Conservation (phyloP, 2,329 filamentous ascomycete species). For the Calonectria hawksworthii region DNA sequence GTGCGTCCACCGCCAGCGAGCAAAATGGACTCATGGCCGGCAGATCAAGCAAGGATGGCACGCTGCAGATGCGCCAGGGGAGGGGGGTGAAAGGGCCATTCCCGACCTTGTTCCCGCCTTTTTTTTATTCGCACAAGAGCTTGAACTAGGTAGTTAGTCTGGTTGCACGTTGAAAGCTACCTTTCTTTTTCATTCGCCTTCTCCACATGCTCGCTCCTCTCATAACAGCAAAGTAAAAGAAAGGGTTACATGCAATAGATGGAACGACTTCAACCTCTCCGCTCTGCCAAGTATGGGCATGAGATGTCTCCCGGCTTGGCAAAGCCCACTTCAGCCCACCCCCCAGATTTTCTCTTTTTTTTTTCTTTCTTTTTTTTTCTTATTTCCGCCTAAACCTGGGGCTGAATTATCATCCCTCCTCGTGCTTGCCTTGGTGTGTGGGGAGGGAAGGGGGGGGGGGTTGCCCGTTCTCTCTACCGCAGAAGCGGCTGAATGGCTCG, state of each 20-base stretch:
- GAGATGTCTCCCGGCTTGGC: conserved; percentile 2
- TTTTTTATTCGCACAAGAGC: neutral
- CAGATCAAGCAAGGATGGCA: neutral
- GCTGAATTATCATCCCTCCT: neutral
- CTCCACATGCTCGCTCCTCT: conserved; percentile 17
- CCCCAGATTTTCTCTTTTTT: neutral
- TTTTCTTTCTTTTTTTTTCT: neutral
- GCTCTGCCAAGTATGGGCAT: neutral
- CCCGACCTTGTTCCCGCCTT: conserved; percentile 16
- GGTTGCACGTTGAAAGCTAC: neutral
- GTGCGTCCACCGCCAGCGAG: too few species aligned
- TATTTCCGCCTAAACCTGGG: neutral
- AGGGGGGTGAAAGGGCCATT: neutral
- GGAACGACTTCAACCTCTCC: neutral
- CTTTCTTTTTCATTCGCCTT: neutral
- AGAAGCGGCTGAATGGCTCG: conserved; percentile 16
- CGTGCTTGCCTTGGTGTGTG: conserved; percentile 19
- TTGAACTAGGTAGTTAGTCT: neutral
- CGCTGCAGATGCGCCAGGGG: neutral
- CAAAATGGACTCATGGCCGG: conserved; percentile 2
- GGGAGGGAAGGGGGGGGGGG: neutral
- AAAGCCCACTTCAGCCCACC: conserved; percentile 10
- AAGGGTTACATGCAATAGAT: neutral
- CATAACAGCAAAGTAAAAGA: neutral
- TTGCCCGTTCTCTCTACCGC: neutral